Conservation (phyloP, 306 rosid species). For the Macrotyloma uniflorum region DNA sequence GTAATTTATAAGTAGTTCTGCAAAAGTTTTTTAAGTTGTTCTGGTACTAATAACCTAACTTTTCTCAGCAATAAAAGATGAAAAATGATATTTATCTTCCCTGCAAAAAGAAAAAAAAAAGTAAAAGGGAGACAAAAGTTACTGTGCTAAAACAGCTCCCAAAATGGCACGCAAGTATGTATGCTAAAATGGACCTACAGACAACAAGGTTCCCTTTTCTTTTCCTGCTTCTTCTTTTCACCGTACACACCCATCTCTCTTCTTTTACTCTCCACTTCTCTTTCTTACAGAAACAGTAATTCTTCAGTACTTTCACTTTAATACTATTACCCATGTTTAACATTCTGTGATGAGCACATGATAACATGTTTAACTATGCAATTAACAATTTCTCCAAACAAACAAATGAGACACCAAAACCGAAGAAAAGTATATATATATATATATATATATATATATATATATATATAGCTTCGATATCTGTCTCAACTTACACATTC, state of each 20-base stretch:
- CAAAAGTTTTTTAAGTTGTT: no score
- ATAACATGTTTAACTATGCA: not conserved
- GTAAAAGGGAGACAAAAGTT: not conserved
- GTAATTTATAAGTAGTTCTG: no score
- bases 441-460: not conserved
- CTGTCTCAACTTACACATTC: not conserved
- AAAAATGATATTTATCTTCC: no score
- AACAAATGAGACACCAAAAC: not conserved
- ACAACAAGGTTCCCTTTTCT: slow-evolving; percentile 3
- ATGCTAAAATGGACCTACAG: slow-evolving; percentile 24
- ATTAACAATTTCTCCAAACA: not conserved
- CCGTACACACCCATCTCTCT: not conserved
- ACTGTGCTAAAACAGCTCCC: not conserved
- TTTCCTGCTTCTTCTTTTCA: slow-evolving; percentile 6
- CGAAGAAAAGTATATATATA: not conserved
- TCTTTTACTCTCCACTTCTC: not conserved
- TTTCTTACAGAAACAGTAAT: not conserved
- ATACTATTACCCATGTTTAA: not conserved
- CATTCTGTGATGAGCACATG: not conserved
- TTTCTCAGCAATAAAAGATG: not conserved
- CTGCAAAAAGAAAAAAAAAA: not conserved
- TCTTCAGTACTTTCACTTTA: not conserved
- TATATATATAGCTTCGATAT: not conserved
- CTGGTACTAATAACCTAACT: no score
- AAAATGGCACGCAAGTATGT: slow-evolving; percentile 16